phyloP scores from a whole-genome alignment of 1,139 yeast species.

The Suhomyces maxii region DNA sequence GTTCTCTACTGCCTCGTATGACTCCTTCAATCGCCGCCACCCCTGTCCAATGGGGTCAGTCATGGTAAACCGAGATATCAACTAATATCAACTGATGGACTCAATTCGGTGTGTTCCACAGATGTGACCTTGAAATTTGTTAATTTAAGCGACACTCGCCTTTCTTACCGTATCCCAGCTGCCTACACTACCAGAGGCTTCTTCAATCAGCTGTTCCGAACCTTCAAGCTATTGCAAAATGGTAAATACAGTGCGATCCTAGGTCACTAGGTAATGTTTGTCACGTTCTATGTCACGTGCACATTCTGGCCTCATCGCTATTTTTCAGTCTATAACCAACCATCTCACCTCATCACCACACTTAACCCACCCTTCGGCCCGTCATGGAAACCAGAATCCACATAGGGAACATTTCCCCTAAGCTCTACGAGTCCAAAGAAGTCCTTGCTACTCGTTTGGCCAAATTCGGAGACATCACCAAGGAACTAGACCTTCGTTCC shows the following conservation, averaged over 20 bases:
- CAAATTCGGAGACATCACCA: slow-evolving; percentile 49
- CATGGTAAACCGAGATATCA: neutral
- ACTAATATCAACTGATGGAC: too few species aligned
- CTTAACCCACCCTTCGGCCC: slow-evolving; percentile 2
- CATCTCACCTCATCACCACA: neutral
- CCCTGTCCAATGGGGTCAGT: slow-evolving; percentile 4
- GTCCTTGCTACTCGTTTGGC: slow-evolving; percentile 48
- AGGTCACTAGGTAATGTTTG: too few species aligned
- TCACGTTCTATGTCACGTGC: neutral
- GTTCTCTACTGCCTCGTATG: slow-evolving; percentile 5
- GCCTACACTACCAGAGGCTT: too few species aligned
- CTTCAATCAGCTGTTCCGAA: too few species aligned
- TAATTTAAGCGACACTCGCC: too few species aligned
- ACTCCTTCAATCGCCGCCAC: slow-evolving; percentile 10
- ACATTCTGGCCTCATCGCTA: slow-evolving; percentile 1
- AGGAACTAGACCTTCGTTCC: slow-evolving; percentile 48
- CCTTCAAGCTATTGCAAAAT: too few species aligned
- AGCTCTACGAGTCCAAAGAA: slow-evolving; percentile 43
- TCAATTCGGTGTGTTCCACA: too few species aligned
- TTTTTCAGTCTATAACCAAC: neutral
- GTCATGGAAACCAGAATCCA: slow-evolving; percentile 47
- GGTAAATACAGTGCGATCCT: too few species aligned
- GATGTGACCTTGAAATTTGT: too few species aligned
- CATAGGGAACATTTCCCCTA: slow-evolving; percentile 65
- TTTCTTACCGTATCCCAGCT: too few species aligned